Conservation (phyloP, 139 green algal species). For the Penium margaritaceum region DNA sequence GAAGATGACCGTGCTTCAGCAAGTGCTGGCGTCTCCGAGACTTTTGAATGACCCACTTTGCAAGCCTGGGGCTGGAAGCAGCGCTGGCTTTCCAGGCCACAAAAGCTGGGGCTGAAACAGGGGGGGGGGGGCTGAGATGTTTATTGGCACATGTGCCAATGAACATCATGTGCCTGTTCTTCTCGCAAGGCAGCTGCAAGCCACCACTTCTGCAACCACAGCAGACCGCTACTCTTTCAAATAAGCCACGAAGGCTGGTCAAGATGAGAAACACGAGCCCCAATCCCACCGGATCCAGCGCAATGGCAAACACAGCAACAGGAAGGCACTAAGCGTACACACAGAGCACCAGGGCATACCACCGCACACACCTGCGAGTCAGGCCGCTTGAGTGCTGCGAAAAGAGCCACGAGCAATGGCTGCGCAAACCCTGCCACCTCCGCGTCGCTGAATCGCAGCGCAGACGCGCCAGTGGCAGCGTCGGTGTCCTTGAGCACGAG, state of each 20-base stretch:
- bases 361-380: slow-evolving; percentile 56
- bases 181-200: neutral
- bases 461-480: no score
- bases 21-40: neutral
- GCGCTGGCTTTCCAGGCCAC: neutral
- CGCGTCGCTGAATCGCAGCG: slow-evolving; percentile 51
- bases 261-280: neutral
- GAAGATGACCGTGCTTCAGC: neutral
- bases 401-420: slow-evolving; percentile 72
- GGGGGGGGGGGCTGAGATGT: no score
- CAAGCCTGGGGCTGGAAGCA: neutral
- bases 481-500: slow-evolving; percentile 56
- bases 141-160: no score
- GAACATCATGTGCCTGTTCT: neutral
- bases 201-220: neutral
- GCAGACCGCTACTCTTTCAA: neutral
- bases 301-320: neutral
- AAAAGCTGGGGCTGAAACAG: no score
- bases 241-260: no score
- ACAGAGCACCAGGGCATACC: neutral
- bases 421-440: slow-evolving; percentile 65
- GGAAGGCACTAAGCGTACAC: neutral
- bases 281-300: neutral
- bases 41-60: slow-evolving; percentile 6
- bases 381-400: slow-evolving; percentile 69